Base-by-base conservation (phyloP, 2,329 filamentous ascomycete genomes). In the Aspergillus puulaauensis region DNA sequence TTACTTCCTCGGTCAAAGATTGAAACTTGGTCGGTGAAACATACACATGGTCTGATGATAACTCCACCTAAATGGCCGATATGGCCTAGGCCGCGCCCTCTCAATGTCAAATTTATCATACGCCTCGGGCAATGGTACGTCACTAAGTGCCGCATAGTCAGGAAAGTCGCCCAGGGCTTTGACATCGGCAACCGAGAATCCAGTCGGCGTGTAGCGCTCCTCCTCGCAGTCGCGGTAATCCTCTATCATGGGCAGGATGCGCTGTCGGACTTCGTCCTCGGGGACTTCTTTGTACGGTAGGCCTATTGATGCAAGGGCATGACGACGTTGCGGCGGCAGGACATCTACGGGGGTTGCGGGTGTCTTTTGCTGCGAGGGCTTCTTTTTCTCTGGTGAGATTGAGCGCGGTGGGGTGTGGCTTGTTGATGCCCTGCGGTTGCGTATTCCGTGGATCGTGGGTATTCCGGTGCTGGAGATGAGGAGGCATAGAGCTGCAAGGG, bases 41-140 rank as follows among this genome's bases (percentile, higher is more conserved):
- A 66, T 83, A 93, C 90, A 90, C 91, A 96, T 96, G 0, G 91
- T 96, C 70, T 96, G 91, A 69, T 95, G 90, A 69, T 96, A 96
- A 0, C 82, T 79, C 91, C 91, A 96, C 66, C 91, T 76, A 44
- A 96, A 89, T 0, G 91, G 91, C 41, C 91, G 82, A 70, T 93
- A 96, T 0, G 91, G 91, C 57, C 91, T 81, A 1, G 91, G 84
- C 9, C 82, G 66, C 1, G 91, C 90, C 61, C 80, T 89, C 14
- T 81, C 75, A 54, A 92, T 86, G 61, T 90, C 79, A 68, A 95
- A 95, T 4, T 83, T 78, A 1, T 70, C 66, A 56, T 89, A 87
- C 0, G 88, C 80, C 8, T 78, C 62, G 0, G 91, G 91, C 47
- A 89, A 75, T 1, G 89, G 89, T 4, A 96, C 87, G 6, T 89